Evolutionary conservation across 208 protist genomes (phyloP).

Genomic region (Wallacemonas sp.): DNA sequence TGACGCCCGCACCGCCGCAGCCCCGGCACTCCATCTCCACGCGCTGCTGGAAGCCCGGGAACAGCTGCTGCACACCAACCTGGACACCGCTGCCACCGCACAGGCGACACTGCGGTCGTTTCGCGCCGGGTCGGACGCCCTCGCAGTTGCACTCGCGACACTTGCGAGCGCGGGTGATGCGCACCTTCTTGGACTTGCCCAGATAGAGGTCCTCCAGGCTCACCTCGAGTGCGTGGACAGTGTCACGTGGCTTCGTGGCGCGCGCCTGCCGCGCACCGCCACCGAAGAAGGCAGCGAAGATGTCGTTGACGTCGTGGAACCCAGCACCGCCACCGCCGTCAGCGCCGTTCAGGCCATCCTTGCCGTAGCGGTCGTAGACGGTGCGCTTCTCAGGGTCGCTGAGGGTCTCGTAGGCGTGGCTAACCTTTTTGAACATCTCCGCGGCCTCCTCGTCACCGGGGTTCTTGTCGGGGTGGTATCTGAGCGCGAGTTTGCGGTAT

Average conservation of each 20-base stretch:
- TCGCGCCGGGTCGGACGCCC: conserved; percentile 55
- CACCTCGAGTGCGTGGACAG: conserved; percentile 91
- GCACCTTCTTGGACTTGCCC: conserved; percentile 92
- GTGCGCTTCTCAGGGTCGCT: conserved; percentile 94
- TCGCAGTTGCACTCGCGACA: conserved; percentile 71
- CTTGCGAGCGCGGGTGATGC: conserved; percentile 75
- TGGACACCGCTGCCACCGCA: conserved; percentile 94
- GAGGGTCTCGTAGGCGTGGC: conserved; percentile 97
- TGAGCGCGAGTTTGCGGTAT: conserved; percentile 82
- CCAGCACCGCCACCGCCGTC: conserved; percentile 50
- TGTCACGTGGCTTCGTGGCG: conserved; percentile 92
- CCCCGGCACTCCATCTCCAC: conserved; percentile 84
- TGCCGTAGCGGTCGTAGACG: conserved; percentile 97
- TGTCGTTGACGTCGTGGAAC: conserved; percentile 73
- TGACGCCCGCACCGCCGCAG: conserved; percentile 90
- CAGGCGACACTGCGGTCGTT: conserved; percentile 61
- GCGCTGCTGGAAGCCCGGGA: conserved; percentile 95
- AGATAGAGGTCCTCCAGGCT: conserved; percentile 97
- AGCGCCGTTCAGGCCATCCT: conserved; percentile 94
- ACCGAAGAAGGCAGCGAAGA: conserved; percentile 90
- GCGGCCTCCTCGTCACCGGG: conserved; percentile 69
- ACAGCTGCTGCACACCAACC: conserved; percentile 89
- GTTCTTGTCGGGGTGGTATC: conserved; percentile 93
- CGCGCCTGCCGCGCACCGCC: conserved; percentile 50
- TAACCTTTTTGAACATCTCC: conserved; percentile 93